These are phyloP conservation scores for Plenodomus lindquistii DNA, from an alignment of 2,329 filamentous ascomycete species.

Conservation along the genomic window DNA sequence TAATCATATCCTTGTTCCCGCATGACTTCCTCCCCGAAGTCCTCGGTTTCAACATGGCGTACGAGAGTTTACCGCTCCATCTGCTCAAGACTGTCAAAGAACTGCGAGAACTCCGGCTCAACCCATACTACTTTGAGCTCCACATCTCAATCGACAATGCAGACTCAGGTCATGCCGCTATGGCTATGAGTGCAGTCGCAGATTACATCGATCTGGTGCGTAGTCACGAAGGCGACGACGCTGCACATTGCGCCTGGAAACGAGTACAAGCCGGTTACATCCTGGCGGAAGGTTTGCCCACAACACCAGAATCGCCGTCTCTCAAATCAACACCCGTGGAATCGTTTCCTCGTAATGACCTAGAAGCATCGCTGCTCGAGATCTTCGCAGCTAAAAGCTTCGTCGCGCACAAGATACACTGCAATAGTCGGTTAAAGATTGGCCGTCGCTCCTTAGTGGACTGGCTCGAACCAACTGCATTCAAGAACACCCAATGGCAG, in stretches of 20 bases:
- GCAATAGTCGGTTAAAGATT: constrained; percentile 45
- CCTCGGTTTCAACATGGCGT: constrained; percentile 57
- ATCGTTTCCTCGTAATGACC: constrained; percentile 11
- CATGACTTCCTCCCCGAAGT: constrained; percentile 56
- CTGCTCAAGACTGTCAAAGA: constrained; percentile 50
- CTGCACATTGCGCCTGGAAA: constrained; percentile 45
- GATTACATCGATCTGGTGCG: constrained; percentile 45
- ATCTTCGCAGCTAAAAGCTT: constrained; percentile 48
- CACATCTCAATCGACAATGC: constrained; percentile 58
- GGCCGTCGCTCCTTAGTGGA: constrained; percentile 44
- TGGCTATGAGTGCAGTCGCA: constrained; percentile 47
- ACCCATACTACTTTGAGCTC: constrained; percentile 55
- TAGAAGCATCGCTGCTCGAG: constrained; percentile 14
- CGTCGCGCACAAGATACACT: constrained; percentile 48
- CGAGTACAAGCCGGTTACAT: constrained; percentile 51
- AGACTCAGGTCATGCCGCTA: constrained; percentile 54
- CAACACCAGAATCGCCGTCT: constrained; percentile 23
- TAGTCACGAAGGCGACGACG: constrained; percentile 27
- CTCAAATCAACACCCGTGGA: constrained; percentile 8
- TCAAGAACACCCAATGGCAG: constrained; percentile 38
- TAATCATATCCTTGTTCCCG: constrained; percentile 54
- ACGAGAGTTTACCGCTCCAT: constrained; percentile 49
- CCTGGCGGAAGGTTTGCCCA: constrained; percentile 36
- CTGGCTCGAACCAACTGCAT: constrained; percentile 47
- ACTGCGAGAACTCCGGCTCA: constrained; percentile 49